phyloP scores from a whole-genome alignment of 352 stramenopile genomes.

The Pythium utonaiense region DNA sequence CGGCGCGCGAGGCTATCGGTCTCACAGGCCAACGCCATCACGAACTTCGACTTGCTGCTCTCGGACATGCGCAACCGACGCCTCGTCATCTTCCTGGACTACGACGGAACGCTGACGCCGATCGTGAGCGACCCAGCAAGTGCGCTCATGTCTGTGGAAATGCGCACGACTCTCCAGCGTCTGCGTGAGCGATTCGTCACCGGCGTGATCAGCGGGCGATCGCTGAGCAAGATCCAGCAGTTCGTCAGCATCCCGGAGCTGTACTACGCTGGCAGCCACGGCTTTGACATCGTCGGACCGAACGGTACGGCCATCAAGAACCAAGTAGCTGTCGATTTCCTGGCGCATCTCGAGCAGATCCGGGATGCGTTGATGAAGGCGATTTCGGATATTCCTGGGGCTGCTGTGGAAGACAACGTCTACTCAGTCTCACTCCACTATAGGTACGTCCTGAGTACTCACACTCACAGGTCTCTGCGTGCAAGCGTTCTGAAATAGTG shows the following conservation, averaged over 20 bases:
- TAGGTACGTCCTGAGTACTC: no score
- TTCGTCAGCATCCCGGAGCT: constrained; percentile 86
- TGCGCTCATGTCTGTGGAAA: constrained; percentile 61
- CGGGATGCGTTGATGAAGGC: constrained; percentile 42
- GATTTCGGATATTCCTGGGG: constrained; percentile 51
- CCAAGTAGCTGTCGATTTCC: constrained; percentile 74
- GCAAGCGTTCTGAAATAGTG: background rate
- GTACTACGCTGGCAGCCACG: constrained; percentile 89
- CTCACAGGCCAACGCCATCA: constrained; percentile 66
- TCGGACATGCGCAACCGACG: constrained; percentile 46
- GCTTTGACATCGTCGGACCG: constrained; percentile 86
- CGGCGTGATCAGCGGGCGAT: constrained; percentile 83
- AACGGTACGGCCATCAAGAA: constrained; percentile 80
- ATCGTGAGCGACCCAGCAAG: constrained; percentile 87
- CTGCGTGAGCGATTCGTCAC: constrained; percentile 80
- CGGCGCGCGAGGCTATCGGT: constrained; percentile 52
- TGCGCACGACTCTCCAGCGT: constrained; percentile 69
- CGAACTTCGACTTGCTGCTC: constrained; percentile 62
- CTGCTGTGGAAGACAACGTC: constrained; percentile 87
- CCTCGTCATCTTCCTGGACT: constrained; percentile 87
- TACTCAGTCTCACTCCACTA: constrained; percentile 90
- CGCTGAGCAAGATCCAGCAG: constrained; percentile 85
- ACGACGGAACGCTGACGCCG: constrained; percentile 87
- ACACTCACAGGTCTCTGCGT: no score
- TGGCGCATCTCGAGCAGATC: constrained; percentile 57